Percentiles rank a stretch among this genome's conserved stretches.
phyloP scores from a whole-genome alignment of 1,284 basidiomycete species.

The Coniferiporia weirii region DNA sequence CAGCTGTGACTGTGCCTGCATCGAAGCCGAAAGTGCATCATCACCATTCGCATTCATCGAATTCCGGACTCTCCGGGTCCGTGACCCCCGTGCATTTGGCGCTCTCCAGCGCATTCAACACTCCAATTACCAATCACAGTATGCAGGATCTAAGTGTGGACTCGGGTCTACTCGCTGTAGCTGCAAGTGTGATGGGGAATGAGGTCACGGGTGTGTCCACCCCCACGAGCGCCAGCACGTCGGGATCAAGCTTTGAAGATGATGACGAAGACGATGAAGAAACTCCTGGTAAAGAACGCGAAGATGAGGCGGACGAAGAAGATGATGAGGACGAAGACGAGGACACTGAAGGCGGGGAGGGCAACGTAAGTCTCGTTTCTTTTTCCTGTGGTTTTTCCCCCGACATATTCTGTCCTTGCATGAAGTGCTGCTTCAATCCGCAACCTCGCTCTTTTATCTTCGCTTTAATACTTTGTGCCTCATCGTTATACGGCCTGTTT shows the following conservation, averaged over 20 bases:
- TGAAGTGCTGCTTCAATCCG: no score
- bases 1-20: slow-evolving; percentile 34
- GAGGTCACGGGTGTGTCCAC: no score
- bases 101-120: neutral
- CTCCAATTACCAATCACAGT: no score
- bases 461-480: neutral
- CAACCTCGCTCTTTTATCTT: neutral
- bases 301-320: slow-evolving; percentile 23
- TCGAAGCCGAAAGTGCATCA: slow-evolving; percentile 26
- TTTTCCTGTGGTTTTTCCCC: slow-evolving; percentile 16
- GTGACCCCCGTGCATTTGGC: neutral
- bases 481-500: neutral
- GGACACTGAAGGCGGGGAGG: slow-evolving; percentile 33
- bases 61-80: neutral
- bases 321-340: slow-evolving; percentile 28
- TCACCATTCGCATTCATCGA: slow-evolving; percentile 13
- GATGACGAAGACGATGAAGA: slow-evolving; percentile 21
- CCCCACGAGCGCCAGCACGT: neutral
- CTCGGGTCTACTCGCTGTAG: neutral
- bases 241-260: slow-evolving; percentile 1
- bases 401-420: no score
- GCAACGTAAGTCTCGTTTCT: slow-evolving; percentile 27
- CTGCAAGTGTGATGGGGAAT: neutral
- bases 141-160: neutral
- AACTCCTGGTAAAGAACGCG: slow-evolving; percentile 19